Evolutionary conservation across 139 green algal genomes (phyloP).

Genomic region (Chlamydomonas schloesseri): DNA sequence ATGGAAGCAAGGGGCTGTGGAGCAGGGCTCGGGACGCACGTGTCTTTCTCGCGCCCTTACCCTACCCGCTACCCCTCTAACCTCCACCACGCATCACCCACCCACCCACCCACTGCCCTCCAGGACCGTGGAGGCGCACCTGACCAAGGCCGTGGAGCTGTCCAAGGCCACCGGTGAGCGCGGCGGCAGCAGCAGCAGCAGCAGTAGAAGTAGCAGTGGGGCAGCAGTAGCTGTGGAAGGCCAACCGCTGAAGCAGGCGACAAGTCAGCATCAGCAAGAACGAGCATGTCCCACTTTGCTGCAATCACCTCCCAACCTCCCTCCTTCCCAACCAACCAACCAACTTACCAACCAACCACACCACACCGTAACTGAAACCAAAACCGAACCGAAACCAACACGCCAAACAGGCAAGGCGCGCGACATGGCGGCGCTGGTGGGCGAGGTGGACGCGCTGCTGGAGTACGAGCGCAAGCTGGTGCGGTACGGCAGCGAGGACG

Average conservation of each 20-base stretch:
- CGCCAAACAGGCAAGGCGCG: conserved; percentile 41
- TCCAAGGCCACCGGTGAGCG: conserved; percentile 70
- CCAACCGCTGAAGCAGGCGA: too few species aligned
- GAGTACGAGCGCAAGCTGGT: conserved; percentile 67
- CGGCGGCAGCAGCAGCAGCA: too few species aligned
- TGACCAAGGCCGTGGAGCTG: conserved; percentile 78
- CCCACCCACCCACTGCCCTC: not conserved
- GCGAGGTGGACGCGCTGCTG: conserved; percentile 66
- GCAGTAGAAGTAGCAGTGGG: too few species aligned
- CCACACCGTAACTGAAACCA: too few species aligned
- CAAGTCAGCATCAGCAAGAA: too few species aligned
- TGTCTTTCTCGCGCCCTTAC: too few species aligned
- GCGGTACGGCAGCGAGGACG: conserved; percentile 62
- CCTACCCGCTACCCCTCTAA: too few species aligned
- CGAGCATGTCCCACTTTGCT: too few species aligned
- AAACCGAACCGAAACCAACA: too few species aligned
- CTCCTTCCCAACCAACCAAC: not conserved
- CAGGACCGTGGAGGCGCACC: conserved; percentile 69
- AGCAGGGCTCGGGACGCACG: too few species aligned
- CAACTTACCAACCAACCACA: not conserved
- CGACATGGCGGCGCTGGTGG: conserved; percentile 4
- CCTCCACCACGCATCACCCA: too few species aligned
- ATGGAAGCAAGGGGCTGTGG: not conserved
- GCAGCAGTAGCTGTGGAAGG: too few species aligned
- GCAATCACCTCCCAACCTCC: not conserved